A percentile compares a stretch with the other conserved stretches of the same genome.
These are phyloP conservation scores for Penicillium sp. DNA, from an alignment of 2,329 filamentous ascomycete species.

Conservation along the genomic window DNA sequence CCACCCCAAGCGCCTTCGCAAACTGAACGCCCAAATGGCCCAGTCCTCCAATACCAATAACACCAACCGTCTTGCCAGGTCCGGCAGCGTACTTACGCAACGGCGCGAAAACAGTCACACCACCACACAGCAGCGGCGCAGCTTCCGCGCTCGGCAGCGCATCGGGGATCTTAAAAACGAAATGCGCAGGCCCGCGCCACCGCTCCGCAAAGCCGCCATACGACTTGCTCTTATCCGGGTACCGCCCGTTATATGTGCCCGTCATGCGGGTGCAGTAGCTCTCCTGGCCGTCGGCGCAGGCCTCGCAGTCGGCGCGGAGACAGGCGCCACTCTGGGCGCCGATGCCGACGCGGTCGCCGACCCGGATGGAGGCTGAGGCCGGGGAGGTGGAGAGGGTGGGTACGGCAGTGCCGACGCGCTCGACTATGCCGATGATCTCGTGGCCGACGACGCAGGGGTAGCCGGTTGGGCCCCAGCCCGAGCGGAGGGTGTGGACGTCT, in stretches of 20 bases:
- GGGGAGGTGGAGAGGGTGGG: conserved; percentile 24
- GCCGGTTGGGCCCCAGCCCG: conserved; percentile 47
- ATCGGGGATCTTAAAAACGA: conserved; percentile 60
- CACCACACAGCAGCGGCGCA: conserved; percentile 75
- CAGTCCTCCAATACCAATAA: conserved; percentile 72
- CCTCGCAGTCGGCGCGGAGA: conserved; percentile 44
- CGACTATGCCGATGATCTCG: conserved; percentile 64
- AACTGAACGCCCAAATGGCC: conserved; percentile 74
- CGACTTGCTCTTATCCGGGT: conserved; percentile 37
- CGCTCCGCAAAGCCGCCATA: conserved; percentile 60
- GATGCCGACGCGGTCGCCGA: conserved; percentile 66
- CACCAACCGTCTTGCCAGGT: conserved; percentile 69
- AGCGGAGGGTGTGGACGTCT: conserved; percentile 61
- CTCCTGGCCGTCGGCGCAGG: conserved; percentile 41
- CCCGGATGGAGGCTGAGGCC: conserved; percentile 45
- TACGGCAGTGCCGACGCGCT: conserved; percentile 53
- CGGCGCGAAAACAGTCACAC: conserved; percentile 72
- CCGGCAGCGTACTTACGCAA: conserved; percentile 67
- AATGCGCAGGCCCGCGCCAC: conserved; percentile 59
- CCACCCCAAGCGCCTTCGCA: conserved; percentile 69
- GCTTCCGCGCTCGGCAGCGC: conserved; percentile 52
- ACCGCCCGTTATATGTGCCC: conserved; percentile 41
- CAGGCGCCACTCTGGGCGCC: conserved; percentile 63
- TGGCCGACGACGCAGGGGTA: conserved; percentile 61
- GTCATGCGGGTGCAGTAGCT: conserved; percentile 43